Base-by-base conservation (phyloP, 805 yeast genomes). In the Ogataea thermomethanolica region DNA sequence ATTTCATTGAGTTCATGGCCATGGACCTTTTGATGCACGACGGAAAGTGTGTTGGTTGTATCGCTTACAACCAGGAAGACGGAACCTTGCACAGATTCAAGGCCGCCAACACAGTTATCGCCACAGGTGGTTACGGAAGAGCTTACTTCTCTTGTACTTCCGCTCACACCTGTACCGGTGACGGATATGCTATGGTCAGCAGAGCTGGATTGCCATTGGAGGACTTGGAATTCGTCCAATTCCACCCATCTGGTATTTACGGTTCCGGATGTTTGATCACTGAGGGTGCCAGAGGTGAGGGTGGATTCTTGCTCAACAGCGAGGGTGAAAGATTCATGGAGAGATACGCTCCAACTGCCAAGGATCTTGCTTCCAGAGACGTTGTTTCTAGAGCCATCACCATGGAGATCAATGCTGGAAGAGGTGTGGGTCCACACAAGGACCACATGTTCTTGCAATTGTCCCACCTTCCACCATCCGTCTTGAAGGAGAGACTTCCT, bases 251-350 rank as follows among this genome's bases (percentile, higher is more conserved):
- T 20, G 99, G 99, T 78, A 93, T 91, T 69, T 91, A 91, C 68
- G 99, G 99, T 45, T 88, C 98, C 29, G 99, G 99, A 51, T 93
- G 98, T 76, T 74, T 91, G 73, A 93, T 93, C 66, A 93, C 99
- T 42, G 99, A 93, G 72, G 99, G 99, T 73, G 95, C 97, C 54
- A 85, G 99, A 76, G 99, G 99, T 78, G 99, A 93, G 76, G 99
- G 99, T 80, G 99, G 99, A 51, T 93, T 79, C 78, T 75, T 91
- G 66, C 76, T 91, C 50, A 91, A 91, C 78, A 79, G 89, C 54
- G 95, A 93, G 72, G 99, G 99, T 77, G 99, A 91, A 74, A 83
- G 99, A 69, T 91, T 91, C 69, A 91, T 91, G 99, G 99, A 91
- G 76, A 84, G 99, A 70, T 91, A 91, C 64, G 99, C 99, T 43